Evolutionary conservation across 2,329 filamentous ascomycete species (phyloP).

Genomic region (Aspergillus unguis): DNA sequence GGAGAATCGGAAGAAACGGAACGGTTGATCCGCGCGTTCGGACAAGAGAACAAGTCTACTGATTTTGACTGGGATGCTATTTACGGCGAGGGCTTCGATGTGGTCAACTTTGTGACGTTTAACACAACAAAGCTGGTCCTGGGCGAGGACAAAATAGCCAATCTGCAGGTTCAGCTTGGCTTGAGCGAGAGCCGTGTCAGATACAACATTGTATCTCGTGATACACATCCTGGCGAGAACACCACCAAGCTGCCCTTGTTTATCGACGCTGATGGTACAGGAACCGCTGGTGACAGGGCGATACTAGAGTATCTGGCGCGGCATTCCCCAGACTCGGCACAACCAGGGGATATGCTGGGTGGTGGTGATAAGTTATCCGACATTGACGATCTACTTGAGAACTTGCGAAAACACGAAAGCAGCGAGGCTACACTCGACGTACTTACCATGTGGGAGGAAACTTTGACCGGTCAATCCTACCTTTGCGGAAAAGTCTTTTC

Average conservation of each 20-base stretch:
- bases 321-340: slow-evolving; percentile 18
- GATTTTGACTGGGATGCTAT: slow-evolving; percentile 68
- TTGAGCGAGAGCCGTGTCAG: slow-evolving; percentile 40
- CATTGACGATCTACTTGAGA: slow-evolving; percentile 29
- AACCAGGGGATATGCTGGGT: slow-evolving; percentile 27
- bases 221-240: background rate
- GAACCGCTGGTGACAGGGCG: slow-evolving; percentile 28
- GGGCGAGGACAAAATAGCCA: slow-evolving; percentile 32
- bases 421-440: slow-evolving; percentile 12
- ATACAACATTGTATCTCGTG: slow-evolving; percentile 23
- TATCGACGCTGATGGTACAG: slow-evolving; percentile 26
- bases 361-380: slow-evolving; percentile 27
- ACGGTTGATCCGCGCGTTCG: slow-evolving; percentile 72
- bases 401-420: slow-evolving; percentile 28
- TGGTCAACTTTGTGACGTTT: slow-evolving; percentile 52
- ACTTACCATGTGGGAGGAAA: slow-evolving; percentile 33
- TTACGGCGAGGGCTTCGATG: slow-evolving; percentile 82
- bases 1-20: slow-evolving; percentile 63
- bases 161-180: slow-evolving; percentile 38
- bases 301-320: slow-evolving; percentile 34
- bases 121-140: slow-evolving; percentile 31
- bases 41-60: slow-evolving; percentile 72
- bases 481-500: slow-evolving; percentile 35
- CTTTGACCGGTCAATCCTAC: slow-evolving; percentile 31
- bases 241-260: slow-evolving; percentile 22